Percentiles rank a stretch among this genome's conserved stretches.
These are phyloP conservation scores for Paraconiothyrium brasiliense DNA, from an alignment of 2,329 filamentous ascomycete genomes.

Conservation along the genomic window DNA sequence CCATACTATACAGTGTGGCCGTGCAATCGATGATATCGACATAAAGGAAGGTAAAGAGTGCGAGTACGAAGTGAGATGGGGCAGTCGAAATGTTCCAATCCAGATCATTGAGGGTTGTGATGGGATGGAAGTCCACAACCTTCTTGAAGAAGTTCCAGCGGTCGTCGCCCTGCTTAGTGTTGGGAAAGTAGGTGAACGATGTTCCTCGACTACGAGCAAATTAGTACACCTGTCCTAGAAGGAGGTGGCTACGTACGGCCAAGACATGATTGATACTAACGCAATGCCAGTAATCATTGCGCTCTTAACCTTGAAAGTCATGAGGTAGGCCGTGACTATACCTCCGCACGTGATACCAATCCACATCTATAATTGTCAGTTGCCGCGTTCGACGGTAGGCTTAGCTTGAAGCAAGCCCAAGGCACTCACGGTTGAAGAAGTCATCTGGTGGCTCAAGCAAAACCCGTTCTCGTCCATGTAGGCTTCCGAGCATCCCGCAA, in stretches of 20 bases:
- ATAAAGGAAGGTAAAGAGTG: constrained; percentile 89
- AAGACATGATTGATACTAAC: constrained; percentile 86
- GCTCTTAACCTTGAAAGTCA: constrained; percentile 87
- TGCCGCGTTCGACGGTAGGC: constrained; percentile 6
- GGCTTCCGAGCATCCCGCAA: constrained; percentile 76
- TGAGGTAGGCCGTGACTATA: constrained; percentile 79
- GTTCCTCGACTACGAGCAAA: constrained; percentile 64
- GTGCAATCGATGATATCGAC: constrained; percentile 91
- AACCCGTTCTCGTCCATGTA: constrained; percentile 60
- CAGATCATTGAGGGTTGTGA: constrained; percentile 74
- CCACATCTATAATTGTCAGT: constrained; percentile 69
- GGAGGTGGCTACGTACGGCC: constrained; percentile 64
- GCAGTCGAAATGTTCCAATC: constrained; percentile 75
- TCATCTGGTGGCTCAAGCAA: constrained; percentile 79
- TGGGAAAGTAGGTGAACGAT: constrained; percentile 79
- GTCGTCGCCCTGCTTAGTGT: constrained; percentile 72
- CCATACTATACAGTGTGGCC: constrained; percentile 89
- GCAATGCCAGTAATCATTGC: constrained; percentile 85
- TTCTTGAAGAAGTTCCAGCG: constrained; percentile 86
- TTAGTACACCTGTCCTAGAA: constrained; percentile 26
- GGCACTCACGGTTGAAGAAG: constrained; percentile 68
- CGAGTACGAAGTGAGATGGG: constrained; percentile 79
- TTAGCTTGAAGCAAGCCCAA: constrained; percentile 10
- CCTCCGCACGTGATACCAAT: constrained; percentile 87
- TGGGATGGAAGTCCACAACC: constrained; percentile 82